Conservation (phyloP, 441 rosid genomes). For the Melastoma candidum region DNA sequence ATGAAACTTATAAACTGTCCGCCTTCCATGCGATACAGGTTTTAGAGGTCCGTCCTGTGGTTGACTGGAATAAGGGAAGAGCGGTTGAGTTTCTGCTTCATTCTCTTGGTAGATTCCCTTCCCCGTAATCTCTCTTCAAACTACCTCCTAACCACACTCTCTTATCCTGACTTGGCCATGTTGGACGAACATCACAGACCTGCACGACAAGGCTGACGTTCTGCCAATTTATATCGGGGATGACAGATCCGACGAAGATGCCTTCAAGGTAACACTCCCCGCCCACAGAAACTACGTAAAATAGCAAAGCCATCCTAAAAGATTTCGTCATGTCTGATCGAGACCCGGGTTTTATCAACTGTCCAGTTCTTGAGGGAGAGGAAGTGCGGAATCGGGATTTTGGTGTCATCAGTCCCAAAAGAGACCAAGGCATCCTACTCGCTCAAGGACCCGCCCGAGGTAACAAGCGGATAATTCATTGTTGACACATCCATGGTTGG, state of each 20-base stretch:
- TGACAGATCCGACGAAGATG: conserved; percentile 87
- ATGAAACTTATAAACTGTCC: background rate
- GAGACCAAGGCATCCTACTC: conserved; percentile 70
- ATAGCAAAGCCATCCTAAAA: too few species aligned
- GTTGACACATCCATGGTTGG: too few species aligned
- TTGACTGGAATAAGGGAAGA: conserved; percentile 93
- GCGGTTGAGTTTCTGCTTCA: conserved; percentile 85
- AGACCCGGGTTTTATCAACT: too few species aligned
- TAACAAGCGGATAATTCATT: conserved; percentile 4
- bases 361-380: conserved; percentile 52
- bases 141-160: background rate
- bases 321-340: too few species aligned
- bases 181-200: conserved; percentile 28
- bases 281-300: too few species aligned
- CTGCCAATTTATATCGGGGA: conserved; percentile 86
- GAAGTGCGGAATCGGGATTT: conserved; percentile 59
- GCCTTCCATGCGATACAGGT: conserved; percentile 33
- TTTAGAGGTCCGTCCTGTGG: conserved; percentile 87
- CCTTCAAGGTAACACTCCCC: conserved; percentile 55
- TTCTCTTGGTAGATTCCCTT: conserved; percentile 49
- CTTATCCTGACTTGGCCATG: background rate
- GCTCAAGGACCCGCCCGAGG: conserved; percentile 70
- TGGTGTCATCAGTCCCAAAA: conserved; percentile 74
- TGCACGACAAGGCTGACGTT: conserved; percentile 43
- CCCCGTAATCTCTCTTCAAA: background rate